Base-by-base conservation (phyloP, 2,329 filamentous ascomycete species). In the Falciphora oryzae region DNA sequence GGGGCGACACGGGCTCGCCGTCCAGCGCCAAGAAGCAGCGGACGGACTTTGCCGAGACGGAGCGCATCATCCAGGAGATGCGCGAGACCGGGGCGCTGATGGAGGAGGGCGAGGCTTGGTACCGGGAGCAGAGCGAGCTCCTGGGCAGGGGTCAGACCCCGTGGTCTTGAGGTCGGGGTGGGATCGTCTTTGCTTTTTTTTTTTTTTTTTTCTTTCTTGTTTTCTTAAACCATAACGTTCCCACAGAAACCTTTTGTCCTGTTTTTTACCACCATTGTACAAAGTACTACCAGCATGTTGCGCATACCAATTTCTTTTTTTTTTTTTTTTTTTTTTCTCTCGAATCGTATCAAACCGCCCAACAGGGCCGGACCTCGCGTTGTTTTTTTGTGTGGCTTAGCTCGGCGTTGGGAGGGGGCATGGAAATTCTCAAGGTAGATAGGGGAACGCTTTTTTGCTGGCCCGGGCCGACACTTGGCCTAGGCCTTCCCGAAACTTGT, bases 71-170 rank as follows among this genome's bases (percentile, higher is more conserved):
- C 59, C 72, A 68, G 44, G 79, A 82, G 67, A 75, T 83, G 57
- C 74, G 74, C 53, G 73, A 74, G 62, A 73, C 79, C 68, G 75
- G 78, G 18, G 73, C 77, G 65, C 79, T 81, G 65, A 75, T 83
- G 72, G 78, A 82, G 66, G 75, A 81, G 67, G 79, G 76, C 22
- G 75, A 75, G n/a, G 73, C 75, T 27, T 83, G 81, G 81, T 81
- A 79, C 69, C 74, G 72, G 63, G 75, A 77, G 63, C 80, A 83
- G 70, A 80, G 77, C 53, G 75, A 78, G 64, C 75, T 74, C 57
- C 66, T 83, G 66, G 50, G 66, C 44, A 68, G 63, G 50, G 69
- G 66, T 1, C 27, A 60, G 11, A 69, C 67, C 0, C 35, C 56
- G 8, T 65, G 64, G 64, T 53, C 18, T 10, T 25, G 38, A 25